phyloP scores from a whole-genome alignment of 306 rosid species.

The Rosa multiflora region DNA sequence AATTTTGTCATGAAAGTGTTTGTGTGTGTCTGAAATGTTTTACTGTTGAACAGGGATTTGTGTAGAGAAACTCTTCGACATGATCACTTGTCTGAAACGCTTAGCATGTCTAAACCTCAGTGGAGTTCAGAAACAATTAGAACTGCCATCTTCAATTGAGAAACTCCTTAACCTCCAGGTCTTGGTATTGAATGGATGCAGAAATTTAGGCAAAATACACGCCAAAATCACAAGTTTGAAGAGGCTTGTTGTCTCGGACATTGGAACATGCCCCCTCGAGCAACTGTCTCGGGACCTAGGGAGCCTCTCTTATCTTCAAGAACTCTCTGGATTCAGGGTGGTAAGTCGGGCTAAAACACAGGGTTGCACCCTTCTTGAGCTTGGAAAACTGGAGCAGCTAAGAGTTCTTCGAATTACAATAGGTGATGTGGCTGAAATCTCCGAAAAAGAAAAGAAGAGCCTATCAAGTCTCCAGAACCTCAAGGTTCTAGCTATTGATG shows the following conservation, averaged over 20 bases:
- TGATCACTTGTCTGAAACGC: constrained; percentile 10
- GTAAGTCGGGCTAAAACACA: too few species aligned
- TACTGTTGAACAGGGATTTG: background rate
- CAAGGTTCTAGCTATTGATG: too few species aligned
- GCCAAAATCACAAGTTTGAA: background rate
- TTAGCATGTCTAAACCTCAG: constrained; percentile 14
- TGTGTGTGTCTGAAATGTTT: too few species aligned
- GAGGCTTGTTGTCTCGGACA: constrained; percentile 10
- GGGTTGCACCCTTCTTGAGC: too few species aligned
- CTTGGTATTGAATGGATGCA: constrained; percentile 8
- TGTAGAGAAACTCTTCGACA: background rate
- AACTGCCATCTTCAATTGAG: constrained; percentile 2
- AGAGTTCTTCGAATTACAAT: too few species aligned
- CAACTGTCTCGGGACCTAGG: background rate
- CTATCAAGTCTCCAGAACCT: too few species aligned
- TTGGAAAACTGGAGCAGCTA: too few species aligned
- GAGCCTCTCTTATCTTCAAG: constrained; percentile 11
- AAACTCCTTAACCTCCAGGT: constrained; percentile 14
- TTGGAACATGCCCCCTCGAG: constrained; percentile 7
- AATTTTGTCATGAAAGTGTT: too few species aligned
- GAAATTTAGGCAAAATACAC: background rate
- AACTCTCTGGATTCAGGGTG: too few species aligned
- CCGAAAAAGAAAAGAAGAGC: too few species aligned
- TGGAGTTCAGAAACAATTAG: background rate
- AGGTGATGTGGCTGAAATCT: too few species aligned